Evolutionary conservation across 176 grass and related monocot species (phyloP).

Genomic region (Aegilops speltoides): DNA sequence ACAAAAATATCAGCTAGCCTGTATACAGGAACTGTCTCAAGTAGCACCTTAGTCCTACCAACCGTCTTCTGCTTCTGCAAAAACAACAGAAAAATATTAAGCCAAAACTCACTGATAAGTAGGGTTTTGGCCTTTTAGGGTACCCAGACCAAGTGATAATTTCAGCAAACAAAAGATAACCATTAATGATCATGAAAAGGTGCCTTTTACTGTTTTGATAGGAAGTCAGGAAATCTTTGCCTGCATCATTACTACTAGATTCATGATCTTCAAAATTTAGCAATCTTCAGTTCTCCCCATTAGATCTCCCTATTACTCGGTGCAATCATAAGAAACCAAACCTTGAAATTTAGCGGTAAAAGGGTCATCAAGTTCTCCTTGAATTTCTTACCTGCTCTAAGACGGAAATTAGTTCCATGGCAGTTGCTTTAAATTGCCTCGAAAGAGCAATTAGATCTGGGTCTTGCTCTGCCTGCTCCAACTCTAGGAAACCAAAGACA

Average conservation of each 20-base stretch:
- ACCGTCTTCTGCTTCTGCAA: conserved; percentile 95
- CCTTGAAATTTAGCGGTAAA: not conserved
- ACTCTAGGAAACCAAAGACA: conserved; percentile 53
- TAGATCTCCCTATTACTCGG: not conserved
- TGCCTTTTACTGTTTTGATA: not conserved
- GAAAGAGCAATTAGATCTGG: conserved; percentile 87
- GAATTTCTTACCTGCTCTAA: conserved; percentile 78
- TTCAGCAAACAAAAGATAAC: conserved; percentile 2
- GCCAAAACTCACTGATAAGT: conserved; percentile 8
- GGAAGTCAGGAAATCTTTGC: not conserved
- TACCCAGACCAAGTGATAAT: not conserved
- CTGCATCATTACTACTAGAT: not conserved
- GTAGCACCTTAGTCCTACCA: conserved; percentile 93
- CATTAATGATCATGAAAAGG: not conserved
- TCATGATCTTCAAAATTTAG: not conserved
- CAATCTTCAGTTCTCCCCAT: not conserved
- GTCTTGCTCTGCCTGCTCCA: conserved; percentile 95
- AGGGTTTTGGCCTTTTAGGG: not conserved
- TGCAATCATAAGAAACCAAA: not conserved
- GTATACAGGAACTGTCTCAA: conserved; percentile 96
- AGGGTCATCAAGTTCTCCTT: not conserved
- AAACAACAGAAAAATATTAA: conserved; percentile 28
- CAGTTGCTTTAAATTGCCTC: conserved; percentile 92
- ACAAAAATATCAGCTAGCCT: conserved; percentile 99
- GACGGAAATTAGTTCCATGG: conserved; percentile 96